Base-by-base conservation (phyloP, 257 asterid species). In the Solanum ossicruentum region DNA sequence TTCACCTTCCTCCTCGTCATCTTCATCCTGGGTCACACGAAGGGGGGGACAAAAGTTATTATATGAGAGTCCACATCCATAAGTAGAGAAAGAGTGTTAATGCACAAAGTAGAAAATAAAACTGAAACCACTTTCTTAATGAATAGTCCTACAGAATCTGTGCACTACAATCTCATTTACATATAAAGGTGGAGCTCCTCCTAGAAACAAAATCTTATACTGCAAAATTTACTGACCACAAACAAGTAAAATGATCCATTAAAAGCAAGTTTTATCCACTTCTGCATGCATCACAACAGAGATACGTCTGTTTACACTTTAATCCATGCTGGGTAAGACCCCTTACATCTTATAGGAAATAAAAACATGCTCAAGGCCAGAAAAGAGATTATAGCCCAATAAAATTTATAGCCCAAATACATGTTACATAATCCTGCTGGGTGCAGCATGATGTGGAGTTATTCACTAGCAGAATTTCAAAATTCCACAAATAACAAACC, bases 1-100 rank as follows among this genome's bases (percentile, higher is more conserved):
- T 41, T 89, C 98, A 57, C 87, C 97, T 85, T 92, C 98, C 28
- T 93, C 92, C 89, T 93, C 99, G 78, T 96, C 99, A 47, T 95
- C 99, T 1, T 97, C 99, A 87, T 97, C 97, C 98, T 93, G 90
- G 85, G 90, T 72, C 75, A 89, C 55, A 78, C 4, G 23, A 23
- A 88, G 67, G 51, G 66, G 39, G 39, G 52, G 54, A 55, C 55
- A 57, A 49, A 47, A 47, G 45, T n/a, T 83, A 83, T 66, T 75
- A 51, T 52, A 26, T 16, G 12, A 16, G 78, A 39, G 51, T 70
- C 45, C 52, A 39, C 78, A 18, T 3, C 78, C 23, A 6, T 43
- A 70, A 65, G 26, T 28, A 52, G 49, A 78, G 65, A 52, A 72
- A 51, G 26, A 52, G n/a, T 1, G 17, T 17, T 78, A 52, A 78